These are phyloP conservation scores for Albifimbria verrucaria DNA, from an alignment of 2,329 filamentous ascomycete genomes.

Conservation along the genomic window DNA sequence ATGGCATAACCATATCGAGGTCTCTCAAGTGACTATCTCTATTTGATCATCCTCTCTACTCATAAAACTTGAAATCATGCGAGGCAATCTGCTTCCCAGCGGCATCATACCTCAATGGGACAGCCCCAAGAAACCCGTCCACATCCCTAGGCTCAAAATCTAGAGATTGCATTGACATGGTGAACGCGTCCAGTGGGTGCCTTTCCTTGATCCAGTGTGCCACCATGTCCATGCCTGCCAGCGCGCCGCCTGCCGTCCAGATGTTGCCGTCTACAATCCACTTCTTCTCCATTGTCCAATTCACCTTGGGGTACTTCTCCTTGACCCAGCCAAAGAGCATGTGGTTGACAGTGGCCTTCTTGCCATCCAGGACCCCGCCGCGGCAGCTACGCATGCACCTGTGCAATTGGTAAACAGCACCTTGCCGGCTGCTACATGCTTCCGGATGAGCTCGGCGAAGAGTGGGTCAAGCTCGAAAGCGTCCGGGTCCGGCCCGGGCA, in stretches of 20 bases:
- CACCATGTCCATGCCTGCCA: slow-evolving; percentile 43
- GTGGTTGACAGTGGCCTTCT: slow-evolving; percentile 40
- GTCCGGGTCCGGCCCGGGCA: slow-evolving; percentile 27
- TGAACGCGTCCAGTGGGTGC: slow-evolving; percentile 26
- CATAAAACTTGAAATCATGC: slow-evolving; percentile 15
- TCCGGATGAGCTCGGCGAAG: slow-evolving; percentile 26
- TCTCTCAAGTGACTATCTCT: too few species aligned
- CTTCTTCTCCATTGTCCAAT: slow-evolving; percentile 39
- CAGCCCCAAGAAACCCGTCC: slow-evolving; percentile 20
- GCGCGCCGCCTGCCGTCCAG: slow-evolving; percentile 42
- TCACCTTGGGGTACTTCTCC: slow-evolving; percentile 33
- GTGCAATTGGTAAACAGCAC: slow-evolving; percentile 34
- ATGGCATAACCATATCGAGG: too few species aligned
- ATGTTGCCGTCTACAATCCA: slow-evolving; percentile 43
- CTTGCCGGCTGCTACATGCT: slow-evolving; percentile 32
- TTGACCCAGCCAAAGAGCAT: slow-evolving; percentile 23
- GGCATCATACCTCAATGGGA: slow-evolving; percentile 19
- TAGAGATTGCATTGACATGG: slow-evolving; percentile 14
- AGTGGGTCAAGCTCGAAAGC: slow-evolving; percentile 22
- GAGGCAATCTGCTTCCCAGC: slow-evolving; percentile 22
- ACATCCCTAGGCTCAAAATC: slow-evolving; percentile 31
- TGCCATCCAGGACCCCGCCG: slow-evolving; percentile 39
- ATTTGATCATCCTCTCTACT: too few species aligned
- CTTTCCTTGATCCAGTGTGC: slow-evolving; percentile 35
- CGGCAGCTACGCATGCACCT: slow-evolving; percentile 26